Evolutionary conservation across 768 basidiomycete species (phyloP), one percentile per base, ranked within the genome.

Genomic region (Leucosporidium yakuticum): DNA sequence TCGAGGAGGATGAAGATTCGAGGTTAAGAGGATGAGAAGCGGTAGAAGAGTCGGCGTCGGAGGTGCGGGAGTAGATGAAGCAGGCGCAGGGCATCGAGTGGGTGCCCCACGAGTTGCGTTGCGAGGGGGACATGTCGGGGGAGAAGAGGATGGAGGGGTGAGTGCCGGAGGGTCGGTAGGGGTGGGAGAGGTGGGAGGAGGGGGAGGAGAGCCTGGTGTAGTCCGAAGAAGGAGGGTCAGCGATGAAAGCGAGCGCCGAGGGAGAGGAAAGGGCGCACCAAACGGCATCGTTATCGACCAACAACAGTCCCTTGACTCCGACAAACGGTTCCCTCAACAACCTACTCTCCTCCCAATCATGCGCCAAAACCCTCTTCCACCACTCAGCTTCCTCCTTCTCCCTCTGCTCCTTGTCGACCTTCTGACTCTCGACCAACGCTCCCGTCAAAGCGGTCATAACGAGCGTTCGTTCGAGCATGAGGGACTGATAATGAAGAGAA

Each of bases 201-300:
- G 73, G 73, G 9, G 67, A 66, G 23, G 73, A 74, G 29, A 74
- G 69, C 73, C 73, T 74, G 32, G 5, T 36, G 34, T 36, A 11
- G 53, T 9, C 3, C 27, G n/a, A n/a, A n/a, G n/a, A n/a, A 27
- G 1, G 25, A 20, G n/a, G 15, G 50, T 19, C 15, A 32, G 32
- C 44, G n/a, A 15, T 50, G 19, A n/a, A 9, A 31, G 15, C 5
- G n/a, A 44, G 14, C 39, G 39, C 39, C 9, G 9, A 32, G 50
- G 32, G 25, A 44, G 23, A 53, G 59, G 54, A 4, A 25, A 23
- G 34, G 29, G 51, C 69, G 51, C 32, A 74, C 73, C 73, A 74
- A 31, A 70, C 69, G 29, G 73, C 73, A 36, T 74, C 73, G 51
- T 70, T 70, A 39, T 74, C 73, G 15, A 69, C 73, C 8, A 74